Evolutionary conservation across 2,329 filamentous ascomycete species (phyloP), one percentile per base, ranked within the genome.

Genomic region (Fusarium sp.): DNA sequence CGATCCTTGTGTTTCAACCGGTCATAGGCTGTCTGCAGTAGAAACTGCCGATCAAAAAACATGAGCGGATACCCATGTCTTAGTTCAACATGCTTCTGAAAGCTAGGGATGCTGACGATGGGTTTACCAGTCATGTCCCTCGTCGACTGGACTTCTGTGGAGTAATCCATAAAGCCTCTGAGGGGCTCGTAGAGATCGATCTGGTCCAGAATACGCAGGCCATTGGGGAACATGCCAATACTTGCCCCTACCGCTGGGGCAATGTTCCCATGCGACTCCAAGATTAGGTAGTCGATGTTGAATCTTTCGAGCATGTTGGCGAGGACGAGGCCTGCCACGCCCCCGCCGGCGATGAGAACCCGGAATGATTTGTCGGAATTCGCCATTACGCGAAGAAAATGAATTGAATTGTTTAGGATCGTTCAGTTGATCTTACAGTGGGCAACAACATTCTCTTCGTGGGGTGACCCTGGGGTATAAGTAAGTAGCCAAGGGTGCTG

Each of bases 171-270:
- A 11, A 44, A 12, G 6, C 27, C 16, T 11, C 27, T 27, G 41
- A 44, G 18, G 16, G 34, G 55, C 13, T 79, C 72, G 40, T 77
- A 79, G 18, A 75, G 72, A 2, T 61, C 73, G 0, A 88, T 68
- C 71, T 89, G 87, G 52, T 87, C 85, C 4, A 88, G 70, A 11
- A 88, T 83, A 0, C 82, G 78, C 7, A 75, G 57, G 1, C 83
- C 83, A 44, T 85, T 79, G 1, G 86, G 79, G 1, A 80, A 60
- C 2, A 87, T 67, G 1, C 78, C 84, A 34, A 89, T 84, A 13
- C 80, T 82, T 0, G 85, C 85, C 1, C 87, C 86, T 1, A 83
- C 75, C 30, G 81, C 75, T 0, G 86, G 84, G 1, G 81, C 81
- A 28, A 87, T 81, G 0, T 79, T 72, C 0, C 65, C 50, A 50